Conservation (phyloP, 768 basidiomycete genomes). For the Suillus variegatus region DNA sequence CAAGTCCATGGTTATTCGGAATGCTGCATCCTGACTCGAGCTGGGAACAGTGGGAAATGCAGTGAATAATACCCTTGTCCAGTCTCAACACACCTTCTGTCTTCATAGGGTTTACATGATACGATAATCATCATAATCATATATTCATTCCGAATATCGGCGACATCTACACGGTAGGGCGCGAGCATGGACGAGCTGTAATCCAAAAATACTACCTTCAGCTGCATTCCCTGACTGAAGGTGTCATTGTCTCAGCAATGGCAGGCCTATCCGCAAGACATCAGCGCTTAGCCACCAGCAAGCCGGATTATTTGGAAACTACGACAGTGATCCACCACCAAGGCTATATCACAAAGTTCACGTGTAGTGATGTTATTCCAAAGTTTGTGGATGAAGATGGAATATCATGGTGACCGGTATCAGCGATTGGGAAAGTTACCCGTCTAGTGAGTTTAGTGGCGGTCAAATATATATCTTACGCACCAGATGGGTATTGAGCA, state of each 20-base stretch:
- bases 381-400: background rate
- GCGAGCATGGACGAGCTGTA: background rate
- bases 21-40: background rate
- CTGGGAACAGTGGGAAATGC: background rate
- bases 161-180: background rate
- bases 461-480: background rate
- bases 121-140: background rate
- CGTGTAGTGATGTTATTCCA: background rate
- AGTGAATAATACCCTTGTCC: background rate
- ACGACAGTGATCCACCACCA: background rate
- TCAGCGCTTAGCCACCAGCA: background rate
- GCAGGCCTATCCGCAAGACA: background rate
- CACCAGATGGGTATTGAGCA: background rate
- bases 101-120: background rate
- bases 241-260: background rate
- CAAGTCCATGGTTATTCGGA: background rate
- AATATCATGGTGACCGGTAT: background rate
- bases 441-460: background rate
- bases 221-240: background rate
- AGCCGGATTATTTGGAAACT: background rate
- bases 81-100: background rate
- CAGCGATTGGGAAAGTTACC: background rate
- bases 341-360: background rate
- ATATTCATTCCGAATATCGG: background rate
- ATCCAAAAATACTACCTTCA: background rate